Percentiles rank a stretch among this genome's conserved stretches.
phyloP scores from a whole-genome alignment of 2,329 filamentous ascomycete genomes.

The Ceratocystis cacaofunesta region DNA sequence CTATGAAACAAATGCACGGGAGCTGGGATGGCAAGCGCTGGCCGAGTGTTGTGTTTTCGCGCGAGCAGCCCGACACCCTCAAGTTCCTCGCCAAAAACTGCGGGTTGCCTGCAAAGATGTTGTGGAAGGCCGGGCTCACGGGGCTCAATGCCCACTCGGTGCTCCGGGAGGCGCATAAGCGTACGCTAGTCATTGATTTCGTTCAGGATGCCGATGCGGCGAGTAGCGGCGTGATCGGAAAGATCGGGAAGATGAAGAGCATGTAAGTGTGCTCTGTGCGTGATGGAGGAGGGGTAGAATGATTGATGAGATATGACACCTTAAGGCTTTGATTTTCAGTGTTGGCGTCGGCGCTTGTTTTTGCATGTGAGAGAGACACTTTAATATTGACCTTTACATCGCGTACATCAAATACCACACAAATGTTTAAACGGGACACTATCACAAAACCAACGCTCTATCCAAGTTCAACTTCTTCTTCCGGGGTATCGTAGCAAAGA shows the following conservation, averaged over 20 bases:
- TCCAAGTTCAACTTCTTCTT: background rate
- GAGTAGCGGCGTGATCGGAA: background rate
- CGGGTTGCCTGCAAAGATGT: background rate
- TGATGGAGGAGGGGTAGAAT: background rate
- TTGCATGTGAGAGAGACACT: no score
- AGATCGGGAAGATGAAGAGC: background rate
- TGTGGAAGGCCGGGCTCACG: conserved; percentile 1
- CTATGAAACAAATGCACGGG: background rate
- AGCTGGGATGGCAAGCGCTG: background rate
- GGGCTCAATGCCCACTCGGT: background rate
- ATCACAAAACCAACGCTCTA: background rate
- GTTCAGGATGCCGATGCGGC: background rate
- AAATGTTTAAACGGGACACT: background rate
- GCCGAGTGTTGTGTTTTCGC: background rate
- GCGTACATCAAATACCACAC: background rate
- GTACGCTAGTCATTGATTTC: background rate
- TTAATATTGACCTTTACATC: no score
- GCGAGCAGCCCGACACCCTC: background rate
- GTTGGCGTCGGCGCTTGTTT: no score
- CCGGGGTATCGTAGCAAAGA: background rate
- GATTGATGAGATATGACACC: no score
- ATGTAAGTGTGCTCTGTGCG: background rate
- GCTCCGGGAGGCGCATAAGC: background rate
- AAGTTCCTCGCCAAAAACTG: background rate
- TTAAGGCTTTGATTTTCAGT: no score